A percentile compares a stretch with the other conserved stretches of the same genome.
These are phyloP conservation scores for Quillaja saponaria DNA, from an alignment of 306 rosid species.

Conservation along the genomic window DNA sequence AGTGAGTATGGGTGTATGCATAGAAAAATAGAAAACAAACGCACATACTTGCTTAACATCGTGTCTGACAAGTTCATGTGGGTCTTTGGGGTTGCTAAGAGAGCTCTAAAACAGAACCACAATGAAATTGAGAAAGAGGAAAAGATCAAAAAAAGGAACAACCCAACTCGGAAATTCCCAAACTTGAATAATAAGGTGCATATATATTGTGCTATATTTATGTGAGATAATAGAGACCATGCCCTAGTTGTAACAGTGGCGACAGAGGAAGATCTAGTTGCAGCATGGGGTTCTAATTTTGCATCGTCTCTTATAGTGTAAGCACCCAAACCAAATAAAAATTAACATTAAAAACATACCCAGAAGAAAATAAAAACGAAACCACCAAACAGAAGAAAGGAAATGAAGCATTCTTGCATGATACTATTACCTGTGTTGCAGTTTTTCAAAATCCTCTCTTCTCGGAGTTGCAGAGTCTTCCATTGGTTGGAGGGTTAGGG, in stretches of 20 bases:
- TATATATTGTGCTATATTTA: no score
- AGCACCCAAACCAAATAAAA: conserved; percentile 42
- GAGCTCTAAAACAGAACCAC: conserved; percentile 41
- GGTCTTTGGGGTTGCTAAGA: conserved; percentile 49
- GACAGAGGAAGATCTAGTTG: conserved; percentile 57
- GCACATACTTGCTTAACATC: conserved; percentile 58
- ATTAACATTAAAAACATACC: not conserved
- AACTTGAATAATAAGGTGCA: not conserved
- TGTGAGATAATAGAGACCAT: conserved; percentile 27
- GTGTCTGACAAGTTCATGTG: conserved; percentile 56
- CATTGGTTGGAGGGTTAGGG: no score
- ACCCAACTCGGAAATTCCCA: not conserved
- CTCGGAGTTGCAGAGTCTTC: conserved; percentile 16
- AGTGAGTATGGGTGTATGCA: not conserved
- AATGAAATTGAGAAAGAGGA: not conserved
- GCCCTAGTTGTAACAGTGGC: conserved; percentile 80
- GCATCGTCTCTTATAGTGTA: conserved; percentile 65
- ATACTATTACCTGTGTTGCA: conserved; percentile 40
- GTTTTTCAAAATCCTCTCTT: conserved; percentile 40
- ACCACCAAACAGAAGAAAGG: not conserved
- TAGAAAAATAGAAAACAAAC: not conserved
- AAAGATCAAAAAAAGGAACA: not conserved
- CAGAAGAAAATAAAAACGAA: not conserved
- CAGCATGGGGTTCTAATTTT: conserved; percentile 76
- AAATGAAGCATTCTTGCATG: not conserved